Evolutionary conservation across 163 green algal species (phyloP).

Genomic region (Volvox carteri): DNA sequence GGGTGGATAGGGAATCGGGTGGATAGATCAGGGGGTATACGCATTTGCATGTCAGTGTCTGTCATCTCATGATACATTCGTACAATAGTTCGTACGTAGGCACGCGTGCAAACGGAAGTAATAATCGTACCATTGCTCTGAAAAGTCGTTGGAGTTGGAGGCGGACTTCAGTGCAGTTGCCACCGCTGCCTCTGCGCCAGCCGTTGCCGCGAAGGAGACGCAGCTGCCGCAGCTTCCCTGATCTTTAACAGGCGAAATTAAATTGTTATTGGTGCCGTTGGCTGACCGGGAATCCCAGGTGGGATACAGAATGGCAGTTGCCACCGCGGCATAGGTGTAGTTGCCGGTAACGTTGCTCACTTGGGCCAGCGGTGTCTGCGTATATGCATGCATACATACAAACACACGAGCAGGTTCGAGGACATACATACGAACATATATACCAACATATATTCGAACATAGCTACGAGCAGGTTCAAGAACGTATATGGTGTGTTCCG

Average conservation of each 20-base stretch:
- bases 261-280: background rate
- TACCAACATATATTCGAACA: too few relatives aligned
- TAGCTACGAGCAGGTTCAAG: too few relatives aligned
- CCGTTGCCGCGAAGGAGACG: slow-evolving; percentile 18
- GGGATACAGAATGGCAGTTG: background rate
- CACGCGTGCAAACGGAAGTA: too few relatives aligned
- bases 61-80: too few relatives aligned
- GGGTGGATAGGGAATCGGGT: too few relatives aligned
- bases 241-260: slow-evolving; percentile 25
- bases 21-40: too few relatives aligned
- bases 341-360: background rate
- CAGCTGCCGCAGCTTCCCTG: slow-evolving; percentile 49
- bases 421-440: too few relatives aligned
- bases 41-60: too few relatives aligned
- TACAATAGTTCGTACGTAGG: too few relatives aligned
- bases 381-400: too few relatives aligned
- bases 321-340: slow-evolving; percentile 27
- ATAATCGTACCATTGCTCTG: slow-evolving; percentile 54
- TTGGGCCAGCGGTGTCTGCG: slow-evolving; percentile 20
- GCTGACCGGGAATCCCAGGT: slow-evolving; percentile 4
- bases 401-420: too few relatives aligned
- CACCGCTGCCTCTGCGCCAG: slow-evolving; percentile 6
- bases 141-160: slow-evolving; percentile 6
- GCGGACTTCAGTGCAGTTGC: background rate
- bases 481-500: too few relatives aligned